Percentiles rank a stretch among this genome's conserved stretches.
phyloP scores from a whole-genome alignment of 2,329 filamentous ascomycete genomes.

The Colletotrichum lindemuthianum region DNA sequence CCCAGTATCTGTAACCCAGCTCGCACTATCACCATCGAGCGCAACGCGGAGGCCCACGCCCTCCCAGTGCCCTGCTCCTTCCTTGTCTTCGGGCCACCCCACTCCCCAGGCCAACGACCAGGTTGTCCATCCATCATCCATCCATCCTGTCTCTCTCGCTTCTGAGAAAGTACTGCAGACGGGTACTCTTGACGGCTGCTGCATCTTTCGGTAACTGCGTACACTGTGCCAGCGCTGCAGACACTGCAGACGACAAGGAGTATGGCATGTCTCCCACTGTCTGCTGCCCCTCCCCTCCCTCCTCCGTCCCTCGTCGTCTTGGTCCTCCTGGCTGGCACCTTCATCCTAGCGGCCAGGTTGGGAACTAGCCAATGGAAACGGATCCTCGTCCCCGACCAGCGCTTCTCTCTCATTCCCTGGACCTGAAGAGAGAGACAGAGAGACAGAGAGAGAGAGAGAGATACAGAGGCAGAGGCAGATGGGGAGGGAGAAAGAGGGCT shows the following conservation, averaged over 20 bases:
- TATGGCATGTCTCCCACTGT: not conserved
- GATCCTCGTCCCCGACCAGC: conserved; percentile 33
- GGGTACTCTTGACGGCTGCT: not conserved
- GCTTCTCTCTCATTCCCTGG: conserved; percentile 25
- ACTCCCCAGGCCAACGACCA: conserved; percentile 15
- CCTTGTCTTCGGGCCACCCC: conserved; percentile 19
- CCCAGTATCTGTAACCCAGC: too few species aligned
- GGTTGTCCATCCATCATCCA: conserved; percentile 3
- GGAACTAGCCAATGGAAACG: conserved; percentile 27
- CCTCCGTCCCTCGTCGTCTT: conserved; percentile 27
- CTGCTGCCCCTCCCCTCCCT: conserved; percentile 28
- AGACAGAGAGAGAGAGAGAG: too few species aligned
- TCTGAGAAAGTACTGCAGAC: not conserved
- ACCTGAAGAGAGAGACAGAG: conserved; percentile 21
- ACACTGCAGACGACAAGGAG: too few species aligned
- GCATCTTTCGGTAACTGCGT: not conserved
- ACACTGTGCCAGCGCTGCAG: not conserved
- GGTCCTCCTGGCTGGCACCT: conserved; percentile 13
- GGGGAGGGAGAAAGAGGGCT: conserved; percentile 1
- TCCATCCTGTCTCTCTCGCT: conserved; percentile 22
- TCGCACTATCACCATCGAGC: too few species aligned
- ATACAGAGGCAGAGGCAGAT: too few species aligned
- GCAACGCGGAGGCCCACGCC: too few species aligned
- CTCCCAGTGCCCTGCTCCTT: not conserved
- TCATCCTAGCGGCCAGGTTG: conserved; percentile 27